Conservation (phyloP, 768 basidiomycete species). For the Pisolithus tinctorius region DNA sequence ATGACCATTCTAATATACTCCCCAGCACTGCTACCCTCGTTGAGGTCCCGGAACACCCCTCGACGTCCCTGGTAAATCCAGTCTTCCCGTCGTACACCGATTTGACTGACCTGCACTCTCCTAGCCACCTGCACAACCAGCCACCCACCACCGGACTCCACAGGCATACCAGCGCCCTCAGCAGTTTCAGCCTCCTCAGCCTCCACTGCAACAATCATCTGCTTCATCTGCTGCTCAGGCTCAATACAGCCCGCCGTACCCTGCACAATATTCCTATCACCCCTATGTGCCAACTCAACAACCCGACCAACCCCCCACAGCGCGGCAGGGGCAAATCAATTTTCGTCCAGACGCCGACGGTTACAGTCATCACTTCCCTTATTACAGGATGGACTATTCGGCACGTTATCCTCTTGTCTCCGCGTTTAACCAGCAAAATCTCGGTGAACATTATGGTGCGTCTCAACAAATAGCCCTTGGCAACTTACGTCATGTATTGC, state of each 20-base stretch:
- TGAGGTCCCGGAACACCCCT: constrained; percentile 20
- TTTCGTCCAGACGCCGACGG: not conserved
- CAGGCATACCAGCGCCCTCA: not conserved
- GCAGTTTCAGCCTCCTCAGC: not conserved
- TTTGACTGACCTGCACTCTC: no score
- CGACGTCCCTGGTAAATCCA: constrained; percentile 11
- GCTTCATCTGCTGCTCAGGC: not conserved
- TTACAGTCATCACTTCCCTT: not conserved
- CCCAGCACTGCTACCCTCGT: constrained; percentile 31
- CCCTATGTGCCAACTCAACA: no score
- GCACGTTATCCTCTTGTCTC: not conserved
- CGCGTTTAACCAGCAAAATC: not conserved
- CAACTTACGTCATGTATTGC: not conserved
- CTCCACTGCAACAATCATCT: not conserved
- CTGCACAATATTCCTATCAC: not conserved
- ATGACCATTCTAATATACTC: constrained; percentile 13
- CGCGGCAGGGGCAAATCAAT: not conserved
- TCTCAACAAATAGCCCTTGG: not conserved
- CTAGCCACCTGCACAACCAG: no score
- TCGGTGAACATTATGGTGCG: not conserved
- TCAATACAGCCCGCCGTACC: not conserved
- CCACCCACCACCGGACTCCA: no score
- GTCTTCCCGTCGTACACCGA: not conserved
- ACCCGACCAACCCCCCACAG: no score
- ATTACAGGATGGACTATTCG: not conserved